Base-by-base conservation (phyloP, 2,329 filamentous ascomycete genomes). In the Trichophyton benhamiae region DNA sequence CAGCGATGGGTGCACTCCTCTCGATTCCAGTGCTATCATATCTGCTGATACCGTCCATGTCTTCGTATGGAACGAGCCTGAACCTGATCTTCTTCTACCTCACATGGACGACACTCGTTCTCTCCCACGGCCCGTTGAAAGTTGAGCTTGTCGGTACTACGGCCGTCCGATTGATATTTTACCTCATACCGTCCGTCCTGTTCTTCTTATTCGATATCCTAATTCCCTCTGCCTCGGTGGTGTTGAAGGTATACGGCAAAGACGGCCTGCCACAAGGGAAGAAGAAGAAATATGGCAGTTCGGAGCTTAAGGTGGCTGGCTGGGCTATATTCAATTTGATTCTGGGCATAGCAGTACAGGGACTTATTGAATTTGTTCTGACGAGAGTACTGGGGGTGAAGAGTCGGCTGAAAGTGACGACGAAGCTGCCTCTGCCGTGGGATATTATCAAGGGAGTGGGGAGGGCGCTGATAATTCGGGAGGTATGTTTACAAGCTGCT, bases 61-160 rank as follows among this genome's bases (percentile, higher is more conserved):
- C 83, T 5, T 87, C 87, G 5, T 91, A 87, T 77, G 86, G 79
- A 48, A 92, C 90, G 1, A 91, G 86, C 0, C 78, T 95, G 65
- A 96, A 94, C 72, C 76, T 95, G 25, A 77, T 95, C 64, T 91
- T 95, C 78, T 94, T 96, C 74, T 92, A 91, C 72, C 82, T 95
- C 77, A 92, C 89, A 67, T 96, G 91, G 91, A 84, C 85, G 4
- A 92, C 89, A 0, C 80, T 96, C 36, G 84, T 95, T 44, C 78
- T 92, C 2, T 87, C 87, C 5, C 87, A 95, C 68, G 80, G 86
- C 0, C 85, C 88, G 0, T 77, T 94, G 15, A 82, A 83, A 62
- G 83, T 96, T 62, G 89, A 95, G 72, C 72, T 94, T 0, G 77
- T 88, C 59, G 88, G 86, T 61, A 86, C 86, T 0, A 72, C 89